Evolutionary conservation across 2,329 filamentous ascomycete species (phyloP).

Genomic region (Aspergillus carbonarius): DNA sequence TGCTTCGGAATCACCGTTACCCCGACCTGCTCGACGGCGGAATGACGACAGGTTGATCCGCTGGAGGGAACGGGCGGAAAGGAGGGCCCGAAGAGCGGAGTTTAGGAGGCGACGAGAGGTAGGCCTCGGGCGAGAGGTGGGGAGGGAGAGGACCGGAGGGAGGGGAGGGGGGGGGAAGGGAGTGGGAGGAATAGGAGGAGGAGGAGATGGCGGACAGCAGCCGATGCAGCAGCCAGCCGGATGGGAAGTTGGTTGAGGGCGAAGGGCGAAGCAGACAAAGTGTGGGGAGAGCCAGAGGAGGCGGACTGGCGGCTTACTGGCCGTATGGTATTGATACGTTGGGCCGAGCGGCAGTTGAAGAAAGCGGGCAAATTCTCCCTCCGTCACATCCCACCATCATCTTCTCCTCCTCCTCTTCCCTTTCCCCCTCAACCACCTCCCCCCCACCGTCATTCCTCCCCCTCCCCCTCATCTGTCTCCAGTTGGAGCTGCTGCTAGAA

Average conservation of each 20-base stretch:
- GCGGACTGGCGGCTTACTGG: constrained; percentile 3
- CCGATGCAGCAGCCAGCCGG: background rate
- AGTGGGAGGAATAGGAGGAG: background rate
- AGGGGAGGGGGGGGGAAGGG: background rate
- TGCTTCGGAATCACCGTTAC: constrained; percentile 22
- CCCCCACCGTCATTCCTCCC: background rate
- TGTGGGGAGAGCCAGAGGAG: constrained; percentile 12
- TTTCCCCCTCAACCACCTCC: no score
- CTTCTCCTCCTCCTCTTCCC: constrained; percentile 5
- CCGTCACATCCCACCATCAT: constrained; percentile 18
- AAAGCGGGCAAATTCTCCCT: constrained; percentile 21
- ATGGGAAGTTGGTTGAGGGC: constrained; percentile 4
- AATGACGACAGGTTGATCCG: constrained; percentile 5
- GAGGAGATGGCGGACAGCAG: background rate
- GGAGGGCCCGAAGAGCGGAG: background rate
- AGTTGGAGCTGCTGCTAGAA: background rate
- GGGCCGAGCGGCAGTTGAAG: constrained; percentile 17
- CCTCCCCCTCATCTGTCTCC: background rate
- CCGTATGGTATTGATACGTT: constrained; percentile 7
- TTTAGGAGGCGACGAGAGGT: background rate
- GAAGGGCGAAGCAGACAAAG: constrained; percentile 2
- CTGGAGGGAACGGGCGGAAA: background rate
- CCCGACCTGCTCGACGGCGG: constrained; percentile 10
- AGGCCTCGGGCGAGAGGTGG: background rate
- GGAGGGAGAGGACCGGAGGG: no score